Conservation (phyloP, 371 early-diverging fungal genomes). For the Mortierella sp. region DNA sequence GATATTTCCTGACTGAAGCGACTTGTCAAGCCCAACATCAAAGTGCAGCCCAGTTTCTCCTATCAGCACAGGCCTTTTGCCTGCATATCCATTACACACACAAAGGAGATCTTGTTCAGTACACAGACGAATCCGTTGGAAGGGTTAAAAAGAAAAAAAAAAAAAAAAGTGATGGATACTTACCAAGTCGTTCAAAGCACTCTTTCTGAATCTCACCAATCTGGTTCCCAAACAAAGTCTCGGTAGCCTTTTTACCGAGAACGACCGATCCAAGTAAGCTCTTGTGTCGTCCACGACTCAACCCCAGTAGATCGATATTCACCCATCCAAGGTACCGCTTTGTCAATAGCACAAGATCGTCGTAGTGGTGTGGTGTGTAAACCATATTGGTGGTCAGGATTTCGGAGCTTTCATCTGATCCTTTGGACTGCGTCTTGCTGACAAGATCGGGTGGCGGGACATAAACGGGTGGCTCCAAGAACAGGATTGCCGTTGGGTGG, state of each 20-base stretch:
- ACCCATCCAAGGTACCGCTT: conserved; percentile 69
- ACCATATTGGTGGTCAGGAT: conserved; percentile 56
- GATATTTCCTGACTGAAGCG: conserved; percentile 38
- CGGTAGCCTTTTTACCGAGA: conserved; percentile 65
- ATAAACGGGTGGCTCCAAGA: conserved; percentile 74
- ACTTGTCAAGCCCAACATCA: conserved; percentile 63
- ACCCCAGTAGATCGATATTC: conserved; percentile 72
- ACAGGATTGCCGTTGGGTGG: conserved; percentile 64
- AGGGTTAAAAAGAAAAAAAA: background rate
- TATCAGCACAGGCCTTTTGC: conserved; percentile 63
- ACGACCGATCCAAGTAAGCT: conserved; percentile 64
- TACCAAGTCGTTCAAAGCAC: conserved; percentile 59
- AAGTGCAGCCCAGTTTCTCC: conserved; percentile 82
- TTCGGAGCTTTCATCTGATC: conserved; percentile 1
- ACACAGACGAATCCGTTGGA: too few species aligned
- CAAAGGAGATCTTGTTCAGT: too few species aligned
- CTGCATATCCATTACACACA: too few species aligned
- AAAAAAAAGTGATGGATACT: background rate
- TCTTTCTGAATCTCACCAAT: conserved; percentile 64
- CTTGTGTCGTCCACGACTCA: conserved; percentile 68
- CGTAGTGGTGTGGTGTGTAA: conserved; percentile 82
- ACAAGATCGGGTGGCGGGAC: conserved; percentile 63
- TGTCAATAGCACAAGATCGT: conserved; percentile 72
- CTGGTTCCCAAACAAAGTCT: conserved; percentile 67
- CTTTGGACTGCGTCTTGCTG: background rate